phyloP scores from a whole-genome alignment of 371 early-diverging fungal species.

The Smittium mucronatum region DNA sequence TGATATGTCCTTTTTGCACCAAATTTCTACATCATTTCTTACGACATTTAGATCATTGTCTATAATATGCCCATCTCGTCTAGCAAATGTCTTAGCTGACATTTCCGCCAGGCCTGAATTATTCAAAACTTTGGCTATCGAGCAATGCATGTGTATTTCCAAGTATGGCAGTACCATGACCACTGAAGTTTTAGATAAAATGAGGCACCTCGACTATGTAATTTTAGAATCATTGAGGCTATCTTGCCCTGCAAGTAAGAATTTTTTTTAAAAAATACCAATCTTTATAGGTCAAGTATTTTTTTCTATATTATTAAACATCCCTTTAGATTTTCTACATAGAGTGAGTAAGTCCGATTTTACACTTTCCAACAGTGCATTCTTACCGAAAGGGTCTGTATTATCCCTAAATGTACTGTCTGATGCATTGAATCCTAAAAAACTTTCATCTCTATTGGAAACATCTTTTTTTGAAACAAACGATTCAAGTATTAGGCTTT shows the following conservation, averaged over 20 bases:
- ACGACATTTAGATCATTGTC: background rate
- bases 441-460: background rate
- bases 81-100: background rate
- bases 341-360: background rate
- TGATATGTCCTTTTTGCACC: background rate
- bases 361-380: background rate
- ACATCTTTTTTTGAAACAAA: no score
- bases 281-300: no score
- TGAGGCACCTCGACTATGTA: background rate
- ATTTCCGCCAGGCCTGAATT: background rate
- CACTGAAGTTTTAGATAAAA: background rate
- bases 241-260: background rate
- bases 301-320: no score
- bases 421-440: background rate
- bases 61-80: background rate
- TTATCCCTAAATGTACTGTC: background rate
- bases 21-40: background rate
- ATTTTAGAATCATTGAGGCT: background rate
- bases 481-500: no score
- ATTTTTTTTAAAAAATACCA: background rate
- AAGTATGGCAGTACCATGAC: background rate
- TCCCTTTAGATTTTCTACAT: background rate
- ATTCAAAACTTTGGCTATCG: background rate
- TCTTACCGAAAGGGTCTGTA: background rate
- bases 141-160: background rate